Evolutionary conservation across 2,329 filamentous ascomycete genomes (phyloP), one percentile per base, ranked within the genome.

Genomic region (Ascochyta lentis): DNA sequence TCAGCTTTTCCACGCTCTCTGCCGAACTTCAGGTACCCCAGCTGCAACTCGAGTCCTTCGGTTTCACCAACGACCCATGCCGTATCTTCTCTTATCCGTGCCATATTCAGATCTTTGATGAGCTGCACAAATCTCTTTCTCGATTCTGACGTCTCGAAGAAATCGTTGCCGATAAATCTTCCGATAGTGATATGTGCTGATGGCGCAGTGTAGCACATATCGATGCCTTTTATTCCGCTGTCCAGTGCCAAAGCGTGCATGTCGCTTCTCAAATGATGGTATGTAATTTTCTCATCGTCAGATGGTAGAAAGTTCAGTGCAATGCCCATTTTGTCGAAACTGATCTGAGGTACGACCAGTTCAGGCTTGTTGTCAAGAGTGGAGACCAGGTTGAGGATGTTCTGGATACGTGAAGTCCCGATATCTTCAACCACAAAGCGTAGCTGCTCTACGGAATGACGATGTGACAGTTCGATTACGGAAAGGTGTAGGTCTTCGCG

Each of bases 201-300:
- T 34, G 56, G 59, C 33, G 59, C 56, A 2, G 56, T 60, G 26
- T 61, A 61, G 27, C 61, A 61, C 56, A 56, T 58, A 31, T 64
- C 59, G 22, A 61, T 58, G 9, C 27, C 27, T 3, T 22, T 4
- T 8, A 54, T 38, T 1, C 61, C 59, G 31, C 56, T 61, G 37
- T 60, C 54, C 12, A 64, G 44, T 4, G 56, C 56, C n/a, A 47
- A 1, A 9, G 48, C 44, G 46, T 64, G 56, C 59, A 56, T 58
- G 16, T 60, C 51, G 22, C 49, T 56, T 19, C 54, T 45, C 16
- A 64, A 39, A 34, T 61, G 58, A 33, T 64, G 56, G 27, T 59
- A 61, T 13, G 58, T 61, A 41, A 59, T 59, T 19, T 22, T 6
- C 4, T 37, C 13, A 3, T 41, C 13, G 6, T 24, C 24, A 7